phyloP scores from a whole-genome alignment of 768 basidiomycete genomes.

The Hericium alpestre region DNA sequence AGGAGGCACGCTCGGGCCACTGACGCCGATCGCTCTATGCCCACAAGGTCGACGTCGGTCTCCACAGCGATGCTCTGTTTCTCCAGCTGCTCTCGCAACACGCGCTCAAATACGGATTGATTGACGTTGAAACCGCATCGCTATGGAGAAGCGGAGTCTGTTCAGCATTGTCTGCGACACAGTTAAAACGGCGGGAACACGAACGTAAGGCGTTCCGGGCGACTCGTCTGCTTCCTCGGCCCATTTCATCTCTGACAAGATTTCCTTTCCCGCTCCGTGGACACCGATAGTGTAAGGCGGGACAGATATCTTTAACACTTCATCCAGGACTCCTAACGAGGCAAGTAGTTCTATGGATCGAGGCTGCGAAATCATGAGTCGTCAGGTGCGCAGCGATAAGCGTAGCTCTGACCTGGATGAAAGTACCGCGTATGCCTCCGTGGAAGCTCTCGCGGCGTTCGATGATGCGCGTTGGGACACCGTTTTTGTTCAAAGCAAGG shows the following conservation, averaged over 20 bases:
- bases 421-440: neutral
- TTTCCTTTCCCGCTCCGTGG: neutral
- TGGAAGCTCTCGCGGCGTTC: neutral
- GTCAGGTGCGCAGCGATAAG: too few species aligned
- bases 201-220: neutral
- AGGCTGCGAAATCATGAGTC: neutral
- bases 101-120: constrained; percentile 21
- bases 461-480: constrained; percentile 8
- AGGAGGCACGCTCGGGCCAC: constrained; percentile 21
- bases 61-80: constrained; percentile 23
- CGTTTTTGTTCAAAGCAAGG: constrained; percentile 8
- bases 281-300: neutral
- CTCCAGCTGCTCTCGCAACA: constrained; percentile 21
- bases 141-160: neutral
- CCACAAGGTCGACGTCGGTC: constrained; percentile 22
- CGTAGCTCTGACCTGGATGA: neutral
- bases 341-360: neutral
- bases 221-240: neutral
- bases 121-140: constrained; percentile 11
- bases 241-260: neutral
- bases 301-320: neutral
- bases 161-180: too few species aligned
- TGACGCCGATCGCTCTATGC: constrained; percentile 24
- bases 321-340: neutral
- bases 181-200: neutral